Base-by-base conservation (phyloP, 2,329 filamentous ascomycete species). In the Sphaerulina vaccinii region DNA sequence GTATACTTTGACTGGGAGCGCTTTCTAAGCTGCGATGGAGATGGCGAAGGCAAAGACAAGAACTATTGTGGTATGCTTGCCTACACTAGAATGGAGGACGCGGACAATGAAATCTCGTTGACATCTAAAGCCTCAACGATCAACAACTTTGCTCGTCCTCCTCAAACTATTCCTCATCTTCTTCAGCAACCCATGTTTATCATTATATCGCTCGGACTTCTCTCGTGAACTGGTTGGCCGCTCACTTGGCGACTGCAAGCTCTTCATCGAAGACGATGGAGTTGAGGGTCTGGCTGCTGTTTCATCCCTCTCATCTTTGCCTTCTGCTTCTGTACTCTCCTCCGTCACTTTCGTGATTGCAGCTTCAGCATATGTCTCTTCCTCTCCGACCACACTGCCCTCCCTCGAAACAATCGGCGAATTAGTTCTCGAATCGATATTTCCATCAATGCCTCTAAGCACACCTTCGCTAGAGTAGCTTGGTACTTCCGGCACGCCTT, bases 111-210 rank as follows among this genome's bases (percentile, higher is more conserved):
- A n/a, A n/a, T n/a, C n/a, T n/a, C n/a, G n/a, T n/a, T n/a, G n/a
- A n/a, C n/a, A n/a, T n/a, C n/a, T n/a, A n/a, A n/a, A n/a, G n/a
- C n/a, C n/a, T n/a, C n/a, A n/a, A n/a, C n/a, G n/a, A n/a, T n/a
- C n/a, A n/a, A n/a, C n/a, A n/a, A n/a, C n/a, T n/a, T n/a, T n/a
- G n/a, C n/a, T n/a, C n/a, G n/a, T 43, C 37, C 42, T 52, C 37
- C 43, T 52, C 37, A 52, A 15, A 36, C 43, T 52, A 13, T 52
- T 46, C 9, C 29, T 33, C 19, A 52, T 46, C n/a, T 43, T 41
- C 16, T 29, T 13, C 2, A 52, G 27, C 5, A 52, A 15, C 6
- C 50, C 43, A 48, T 49, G 24, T 21, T 35, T 49, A 23, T 49
- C 45, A 15, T 32, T 49, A 29, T 41, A 49, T 15, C 45, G 23